A percentile compares a stretch with the other conserved stretches of the same genome.
These are phyloP conservation scores for Mediolabrus comicus DNA, from an alignment of 108 stramenopile genomes.

Conservation along the genomic window DNA sequence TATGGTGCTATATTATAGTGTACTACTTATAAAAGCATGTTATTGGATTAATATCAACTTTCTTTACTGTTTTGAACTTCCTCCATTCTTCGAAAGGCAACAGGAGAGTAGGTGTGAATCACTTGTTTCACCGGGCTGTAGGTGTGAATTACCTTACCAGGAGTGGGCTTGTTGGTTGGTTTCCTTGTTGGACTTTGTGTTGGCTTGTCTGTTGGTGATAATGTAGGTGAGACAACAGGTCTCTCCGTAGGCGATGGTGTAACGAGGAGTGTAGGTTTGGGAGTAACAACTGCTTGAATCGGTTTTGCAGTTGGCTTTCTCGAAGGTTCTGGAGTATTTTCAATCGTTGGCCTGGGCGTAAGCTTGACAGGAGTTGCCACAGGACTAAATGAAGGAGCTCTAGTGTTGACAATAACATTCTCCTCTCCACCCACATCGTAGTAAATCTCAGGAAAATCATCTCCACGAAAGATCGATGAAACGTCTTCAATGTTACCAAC, in stretches of 20 bases:
- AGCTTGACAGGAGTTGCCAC: neutral
- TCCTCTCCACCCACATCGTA: neutral
- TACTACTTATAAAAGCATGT: no score
- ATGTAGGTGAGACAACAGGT: neutral
- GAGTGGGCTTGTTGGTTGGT: neutral
- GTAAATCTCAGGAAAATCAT: conserved; percentile 20
- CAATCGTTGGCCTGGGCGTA: neutral
- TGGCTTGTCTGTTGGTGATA: neutral
- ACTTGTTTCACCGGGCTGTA: neutral
- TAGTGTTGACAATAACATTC: neutral
- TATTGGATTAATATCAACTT: no score
- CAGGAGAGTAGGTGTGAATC: neutral
- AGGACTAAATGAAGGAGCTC: neutral
- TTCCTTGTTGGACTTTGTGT: neutral
- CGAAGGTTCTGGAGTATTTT: neutral
- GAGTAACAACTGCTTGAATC: neutral
- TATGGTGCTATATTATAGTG: no score
- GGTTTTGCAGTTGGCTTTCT: neutral
- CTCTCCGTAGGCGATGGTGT: neutral
- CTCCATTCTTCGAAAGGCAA: neutral
- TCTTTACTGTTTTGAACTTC: no score
- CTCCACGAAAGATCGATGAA: conserved; percentile 23
- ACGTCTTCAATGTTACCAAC: conserved; percentile 13
- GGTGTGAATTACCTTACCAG: neutral
- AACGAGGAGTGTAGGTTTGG: neutral